Conservation (phyloP, 208 protist species). For the Crithidia acanthocephali region DNA sequence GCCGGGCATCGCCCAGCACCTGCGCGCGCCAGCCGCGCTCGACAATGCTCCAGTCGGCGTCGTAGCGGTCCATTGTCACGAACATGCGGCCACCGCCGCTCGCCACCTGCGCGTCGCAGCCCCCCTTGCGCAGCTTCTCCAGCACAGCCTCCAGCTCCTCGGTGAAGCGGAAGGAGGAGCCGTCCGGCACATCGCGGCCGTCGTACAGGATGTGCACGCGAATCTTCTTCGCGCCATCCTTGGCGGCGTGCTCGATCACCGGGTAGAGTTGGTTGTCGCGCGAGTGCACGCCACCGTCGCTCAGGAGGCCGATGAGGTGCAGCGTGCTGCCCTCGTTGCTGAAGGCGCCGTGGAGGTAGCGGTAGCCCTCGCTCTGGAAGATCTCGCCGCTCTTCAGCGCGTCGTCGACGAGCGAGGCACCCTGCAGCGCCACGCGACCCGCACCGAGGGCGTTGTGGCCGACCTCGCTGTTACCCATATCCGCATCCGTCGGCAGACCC, state of each 20-base stretch:
- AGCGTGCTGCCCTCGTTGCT: constrained; percentile 76
- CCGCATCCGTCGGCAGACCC: constrained; percentile 93
- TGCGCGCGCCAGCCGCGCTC: constrained; percentile 94
- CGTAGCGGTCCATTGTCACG: constrained; percentile 97
- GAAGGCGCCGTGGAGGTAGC: constrained; percentile 88
- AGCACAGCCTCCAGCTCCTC: constrained; percentile 91
- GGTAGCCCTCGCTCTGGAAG: constrained; percentile 89
- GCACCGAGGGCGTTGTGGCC: constrained; percentile 96
- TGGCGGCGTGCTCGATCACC: constrained; percentile 87
- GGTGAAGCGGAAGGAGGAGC: constrained; percentile 91
- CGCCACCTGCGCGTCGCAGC: constrained; percentile 90
- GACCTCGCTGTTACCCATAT: constrained; percentile 97
- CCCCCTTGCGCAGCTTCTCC: constrained; percentile 63
- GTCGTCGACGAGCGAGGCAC: constrained; percentile 95
- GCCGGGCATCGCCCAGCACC: constrained; percentile 91
- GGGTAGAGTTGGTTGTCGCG: constrained; percentile 92
- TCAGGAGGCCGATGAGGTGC: constrained; percentile 94
- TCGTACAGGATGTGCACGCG: constrained; percentile 95
- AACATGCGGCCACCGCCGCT: constrained; percentile 96
- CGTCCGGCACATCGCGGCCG: constrained; percentile 95
- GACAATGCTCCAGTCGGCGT: constrained; percentile 96
- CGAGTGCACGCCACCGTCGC: constrained; percentile 95
- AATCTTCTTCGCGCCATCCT: constrained; percentile 86
- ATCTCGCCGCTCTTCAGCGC: constrained; percentile 85
- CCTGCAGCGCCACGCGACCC: constrained; percentile 93